Evolutionary conservation across 2,329 filamentous ascomycete species (phyloP).

Genomic region (Fusarium devonianum): DNA sequence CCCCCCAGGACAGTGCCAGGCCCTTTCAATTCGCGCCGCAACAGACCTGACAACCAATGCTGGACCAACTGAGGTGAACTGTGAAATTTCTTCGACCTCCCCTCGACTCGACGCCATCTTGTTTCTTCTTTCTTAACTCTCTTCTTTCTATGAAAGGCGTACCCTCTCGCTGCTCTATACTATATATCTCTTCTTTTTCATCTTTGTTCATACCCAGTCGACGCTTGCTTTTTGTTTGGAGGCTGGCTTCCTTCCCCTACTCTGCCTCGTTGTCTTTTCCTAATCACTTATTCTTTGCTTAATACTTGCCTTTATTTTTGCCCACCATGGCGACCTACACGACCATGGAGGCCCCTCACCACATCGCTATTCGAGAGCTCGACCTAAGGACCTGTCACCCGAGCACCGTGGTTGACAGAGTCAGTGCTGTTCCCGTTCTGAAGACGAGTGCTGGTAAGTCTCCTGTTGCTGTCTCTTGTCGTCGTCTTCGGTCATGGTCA

Average conservation of each 20-base stretch:
- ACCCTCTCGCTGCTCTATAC: not conserved
- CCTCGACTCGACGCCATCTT: slow-evolving; percentile 27
- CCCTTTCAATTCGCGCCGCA: slow-evolving; percentile 7
- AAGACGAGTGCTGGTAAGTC: slow-evolving; percentile 67
- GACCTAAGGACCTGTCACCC: slow-evolving; percentile 57
- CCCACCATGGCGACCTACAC: slow-evolving; percentile 27
- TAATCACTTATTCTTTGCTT: slow-evolving; percentile 16
- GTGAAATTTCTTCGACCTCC: slow-evolving; percentile 34
- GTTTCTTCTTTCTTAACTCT: slow-evolving; percentile 24
- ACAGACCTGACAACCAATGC: slow-evolving; percentile 26
- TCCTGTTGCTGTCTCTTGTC: slow-evolving; percentile 17
- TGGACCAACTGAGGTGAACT: too few species aligned
- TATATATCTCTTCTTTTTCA: not conserved
- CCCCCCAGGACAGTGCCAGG: slow-evolving; percentile 7
- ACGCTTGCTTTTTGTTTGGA: slow-evolving; percentile 33
- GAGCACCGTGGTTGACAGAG: slow-evolving; percentile 59
- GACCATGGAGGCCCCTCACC: slow-evolving; percentile 44
- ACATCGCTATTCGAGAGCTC: slow-evolving; percentile 55
- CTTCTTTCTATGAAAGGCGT: slow-evolving; percentile 17
- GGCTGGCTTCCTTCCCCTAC: slow-evolving; percentile 39
- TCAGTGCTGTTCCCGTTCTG: slow-evolving; percentile 64
- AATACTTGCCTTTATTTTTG: slow-evolving; percentile 6
- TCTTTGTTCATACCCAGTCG: slow-evolving; percentile 20
- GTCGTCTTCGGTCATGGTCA: slow-evolving; percentile 4
- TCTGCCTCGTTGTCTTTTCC: slow-evolving; percentile 14